These are phyloP conservation scores for Senecio squalidus DNA, from an alignment of 140 eudicot species.

Conservation along the genomic window DNA sequence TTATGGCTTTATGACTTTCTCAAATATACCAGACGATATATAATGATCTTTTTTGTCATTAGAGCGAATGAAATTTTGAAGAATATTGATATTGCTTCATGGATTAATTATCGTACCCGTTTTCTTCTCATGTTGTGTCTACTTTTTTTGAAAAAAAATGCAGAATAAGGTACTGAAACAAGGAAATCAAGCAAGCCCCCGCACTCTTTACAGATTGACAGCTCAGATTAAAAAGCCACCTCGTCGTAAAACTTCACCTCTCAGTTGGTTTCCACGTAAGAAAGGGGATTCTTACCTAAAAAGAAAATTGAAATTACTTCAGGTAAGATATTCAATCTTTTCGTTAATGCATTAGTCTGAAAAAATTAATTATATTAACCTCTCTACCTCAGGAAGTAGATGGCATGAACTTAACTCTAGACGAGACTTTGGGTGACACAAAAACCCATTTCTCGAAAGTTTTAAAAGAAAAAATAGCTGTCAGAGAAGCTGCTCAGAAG, in stretches of 20 bases:
- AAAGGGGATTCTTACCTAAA: constrained; percentile 80
- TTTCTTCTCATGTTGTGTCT: background rate
- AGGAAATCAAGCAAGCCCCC: constrained; percentile 38
- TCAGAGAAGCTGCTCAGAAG: constrained; percentile 76
- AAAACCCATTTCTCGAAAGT: constrained; percentile 90
- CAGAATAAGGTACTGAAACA: constrained; percentile 58
- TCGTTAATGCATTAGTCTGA: background rate
- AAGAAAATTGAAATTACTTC: constrained; percentile 74
- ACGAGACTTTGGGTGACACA: constrained; percentile 85
- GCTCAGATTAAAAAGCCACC: constrained; percentile 77
- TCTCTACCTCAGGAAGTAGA: constrained; percentile 56
- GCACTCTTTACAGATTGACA: constrained; percentile 46
- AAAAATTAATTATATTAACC: background rate
- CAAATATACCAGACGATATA: too few relatives aligned
- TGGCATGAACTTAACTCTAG: constrained; percentile 89
- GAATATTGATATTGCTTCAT: too few relatives aligned
- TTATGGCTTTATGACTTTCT: constrained; percentile 4
- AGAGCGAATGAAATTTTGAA: too few relatives aligned
- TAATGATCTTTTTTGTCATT: too few relatives aligned
- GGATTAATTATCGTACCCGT: background rate
- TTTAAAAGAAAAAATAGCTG: constrained; percentile 78
- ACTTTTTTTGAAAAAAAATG: background rate
- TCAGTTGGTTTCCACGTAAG: constrained; percentile 91
- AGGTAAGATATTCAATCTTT: constrained; percentile 35
- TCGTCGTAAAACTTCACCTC: constrained; percentile 75